Conservation (phyloP, 2,329 filamentous ascomycete species). For the Pseudogymnoascus sp. region DNA sequence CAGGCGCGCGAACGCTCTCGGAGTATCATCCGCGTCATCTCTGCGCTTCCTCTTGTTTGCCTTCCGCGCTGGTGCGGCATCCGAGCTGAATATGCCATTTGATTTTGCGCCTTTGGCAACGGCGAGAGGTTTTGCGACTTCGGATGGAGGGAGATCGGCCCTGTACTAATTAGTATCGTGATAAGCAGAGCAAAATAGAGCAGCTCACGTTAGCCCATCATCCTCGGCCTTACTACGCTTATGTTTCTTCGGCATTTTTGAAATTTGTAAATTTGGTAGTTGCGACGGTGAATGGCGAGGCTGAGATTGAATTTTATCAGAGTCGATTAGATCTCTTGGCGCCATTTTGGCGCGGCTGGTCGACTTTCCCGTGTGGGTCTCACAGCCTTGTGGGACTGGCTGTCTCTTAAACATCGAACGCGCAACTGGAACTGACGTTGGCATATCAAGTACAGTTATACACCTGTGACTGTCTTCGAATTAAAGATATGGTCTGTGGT, state of each 20-base stretch:
- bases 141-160: constrained; percentile 43
- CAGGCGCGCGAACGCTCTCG: constrained; percentile 75
- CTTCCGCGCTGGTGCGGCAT: constrained; percentile 22
- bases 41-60: constrained; percentile 42
- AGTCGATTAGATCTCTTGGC: constrained; percentile 6
- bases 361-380: constrained; percentile 2
- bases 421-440: background rate
- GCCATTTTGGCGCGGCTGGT: background rate
- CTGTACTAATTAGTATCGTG: constrained; percentile 17
- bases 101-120: constrained; percentile 37
- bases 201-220: constrained; percentile 45
- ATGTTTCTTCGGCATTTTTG: constrained; percentile 77
- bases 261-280: constrained; percentile 5
- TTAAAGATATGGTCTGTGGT: background rate
- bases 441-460: background rate
- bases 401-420: background rate
- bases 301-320: constrained; percentile 7
- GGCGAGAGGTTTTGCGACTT: constrained; percentile 33
- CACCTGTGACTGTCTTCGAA: background rate
- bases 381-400: constrained; percentile 3
- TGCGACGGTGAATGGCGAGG: constrained; percentile 4
- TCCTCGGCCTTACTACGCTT: constrained; percentile 51
- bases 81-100: constrained; percentile 30
- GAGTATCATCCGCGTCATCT: constrained; percentile 61
- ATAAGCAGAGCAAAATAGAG: background rate